Base-by-base conservation (phyloP, 257 asterid species). In the Plantago ovata region DNA sequence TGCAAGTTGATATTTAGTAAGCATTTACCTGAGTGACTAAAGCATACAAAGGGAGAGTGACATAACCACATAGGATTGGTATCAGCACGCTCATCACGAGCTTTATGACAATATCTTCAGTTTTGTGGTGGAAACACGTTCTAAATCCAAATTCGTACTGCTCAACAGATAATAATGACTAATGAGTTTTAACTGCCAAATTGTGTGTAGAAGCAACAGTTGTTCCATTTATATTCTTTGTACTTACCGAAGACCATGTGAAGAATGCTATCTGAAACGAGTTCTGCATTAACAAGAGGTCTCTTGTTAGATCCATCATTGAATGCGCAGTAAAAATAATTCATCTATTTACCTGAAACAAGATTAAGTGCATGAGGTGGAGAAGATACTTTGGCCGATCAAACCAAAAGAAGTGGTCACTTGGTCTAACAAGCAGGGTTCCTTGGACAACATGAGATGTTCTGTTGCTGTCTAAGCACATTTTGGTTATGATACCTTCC, bases 231-330 rank as follows among this genome's bases (percentile, higher is more conserved):
- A 16, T 44, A 12, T n/a, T 45, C 19, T 12, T 36, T 49, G 7
- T 45, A 28, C 93, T 69, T 71, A 86, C 95, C 87, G 80, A 81
- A 67, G 81, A 77, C 90, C 94, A 86, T 6, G 83, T 7, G 74
- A 86, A 86, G 76, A 86, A 86, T 24, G 94, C 95, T 61, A 74
- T 66, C 58, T 79, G 91, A 81, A 84, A 86, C 9, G 95, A 86
- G 80, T 79, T 86, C 87, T 84, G 89, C 76, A 62, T 36, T 46
- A 33, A 42, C 64, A 50, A 55, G 4, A 20, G 22, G 13, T 7
- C 7, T 6, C 7, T 0, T 28, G 1, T 48, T 10, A 19, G 22
- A 19, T 7, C 12, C 48, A 33, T 33, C 13, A 9, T 6, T 14
- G 49, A 49, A 19, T 9, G 6, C 16, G 15, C 13, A 12, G 32